Base-by-base conservation (phyloP, 169 alveolate species). In the Babesia caballi region DNA sequence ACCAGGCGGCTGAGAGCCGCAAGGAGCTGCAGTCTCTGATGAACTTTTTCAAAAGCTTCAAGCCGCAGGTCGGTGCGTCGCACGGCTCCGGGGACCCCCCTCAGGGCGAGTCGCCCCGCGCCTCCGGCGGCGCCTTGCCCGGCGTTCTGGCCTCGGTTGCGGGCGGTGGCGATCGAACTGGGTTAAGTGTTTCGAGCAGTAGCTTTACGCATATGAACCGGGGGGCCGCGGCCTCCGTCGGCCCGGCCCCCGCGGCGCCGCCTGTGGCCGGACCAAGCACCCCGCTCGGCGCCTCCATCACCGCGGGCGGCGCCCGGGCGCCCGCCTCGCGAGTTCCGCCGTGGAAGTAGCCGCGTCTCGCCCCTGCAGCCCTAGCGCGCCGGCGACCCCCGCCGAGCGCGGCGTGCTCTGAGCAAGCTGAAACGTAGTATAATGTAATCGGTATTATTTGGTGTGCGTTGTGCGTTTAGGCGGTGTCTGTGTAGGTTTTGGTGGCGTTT, bases 31-130 rank as follows among this genome's bases (percentile, higher is more conserved):
- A 63, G 60, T 63, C 73, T 21, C 63, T 77, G 52, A 61, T 67
- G 77, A 67, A 77, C 73, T 77, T 77, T 36, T 77, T 77, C 65
- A 63, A 63, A 61, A 63, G 53, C 32, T 63, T 63, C 36, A 63
- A 63, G 49, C 73, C 73, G n/a, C 73, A 63, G 19, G 38, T 36
- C 27, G 30, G 33, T 17, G 35, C 63, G 6, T 0, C 63, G 4
- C 61, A 27, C 9, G 7, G 32, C 15, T 19, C 61, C n/a, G 56
- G 44, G 14, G 27, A 23, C 9, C 15, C 36, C 17, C 23, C 30
- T 12, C 58, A 17, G 33, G 25, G 47, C 19, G 1, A 4, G 7
- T 27, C 53, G 25, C 28, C 44, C 25, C 27, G 25, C 33, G 23
- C 57, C 6, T 14, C 57, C 23, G 52, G 33, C 4, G 3, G 27